Evolutionary conservation across 1,284 basidiomycete genomes (phyloP).

Genomic region (Stereum hirsutum): DNA sequence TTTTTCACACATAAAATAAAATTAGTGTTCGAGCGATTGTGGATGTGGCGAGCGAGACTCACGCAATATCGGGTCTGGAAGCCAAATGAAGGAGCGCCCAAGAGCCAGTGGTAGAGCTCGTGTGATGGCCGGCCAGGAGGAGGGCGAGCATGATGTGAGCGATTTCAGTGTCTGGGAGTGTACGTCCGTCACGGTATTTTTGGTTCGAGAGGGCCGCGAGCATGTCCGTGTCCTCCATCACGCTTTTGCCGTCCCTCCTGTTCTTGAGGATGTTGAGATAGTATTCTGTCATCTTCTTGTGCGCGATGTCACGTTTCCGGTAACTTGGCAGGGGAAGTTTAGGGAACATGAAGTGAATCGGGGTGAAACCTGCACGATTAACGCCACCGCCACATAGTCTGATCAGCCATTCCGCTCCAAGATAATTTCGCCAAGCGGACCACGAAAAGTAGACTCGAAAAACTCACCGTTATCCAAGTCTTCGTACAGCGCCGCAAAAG

Average conservation of each 20-base stretch:
- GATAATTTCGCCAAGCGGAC: too few relatives aligned
- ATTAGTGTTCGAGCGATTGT: background rate
- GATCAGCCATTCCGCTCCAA: too few relatives aligned
- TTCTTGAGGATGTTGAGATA: conserved; percentile 85
- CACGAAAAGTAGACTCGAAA: too few relatives aligned
- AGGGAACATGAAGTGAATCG: conserved; percentile 92
- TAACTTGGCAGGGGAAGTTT: conserved; percentile 90
- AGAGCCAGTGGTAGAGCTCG: conserved; percentile 83
- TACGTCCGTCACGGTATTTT: conserved; percentile 78
- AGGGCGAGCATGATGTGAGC: conserved; percentile 96
- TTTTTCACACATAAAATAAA: conserved; percentile 18
- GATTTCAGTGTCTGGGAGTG: conserved; percentile 83
- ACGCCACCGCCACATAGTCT: too few relatives aligned
- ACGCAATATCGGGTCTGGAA: conserved; percentile 71
- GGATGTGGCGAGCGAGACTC: conserved; percentile 22
- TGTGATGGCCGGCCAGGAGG: conserved; percentile 98
- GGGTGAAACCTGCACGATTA: conserved; percentile 89
- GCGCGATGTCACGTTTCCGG: conserved; percentile 80
- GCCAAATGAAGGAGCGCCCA: conserved; percentile 94
- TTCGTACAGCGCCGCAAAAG: conserved; percentile 49
- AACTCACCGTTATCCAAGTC: too few relatives aligned
- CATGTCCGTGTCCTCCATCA: conserved; percentile 81
- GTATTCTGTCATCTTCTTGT: conserved; percentile 91
- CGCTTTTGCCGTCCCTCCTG: conserved; percentile 43
- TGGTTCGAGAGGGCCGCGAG: conserved; percentile 83